phyloP scores from a whole-genome alignment of 768 basidiomycete genomes.

The Rickenella mellea region DNA sequence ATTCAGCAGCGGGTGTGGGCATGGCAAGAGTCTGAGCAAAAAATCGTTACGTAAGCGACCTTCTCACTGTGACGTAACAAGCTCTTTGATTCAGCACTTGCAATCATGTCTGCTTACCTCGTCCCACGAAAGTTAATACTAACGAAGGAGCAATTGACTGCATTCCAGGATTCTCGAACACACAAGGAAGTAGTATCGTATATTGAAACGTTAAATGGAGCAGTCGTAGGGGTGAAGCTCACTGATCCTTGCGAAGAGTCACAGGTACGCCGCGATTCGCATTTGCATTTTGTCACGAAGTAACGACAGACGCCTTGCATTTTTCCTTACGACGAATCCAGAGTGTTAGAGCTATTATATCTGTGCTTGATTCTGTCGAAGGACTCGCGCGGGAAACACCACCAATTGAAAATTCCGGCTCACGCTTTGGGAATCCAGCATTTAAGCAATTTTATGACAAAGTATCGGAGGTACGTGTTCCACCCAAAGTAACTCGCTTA shows the following conservation, averaged over 20 bases:
- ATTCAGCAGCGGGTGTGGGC: too few species aligned
- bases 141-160: conserved; percentile 63
- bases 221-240: conserved; percentile 69
- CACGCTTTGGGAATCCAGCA: conserved; percentile 95
- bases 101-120: too few species aligned
- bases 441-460: conserved; percentile 88
- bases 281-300: not conserved
- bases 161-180: conserved; percentile 72
- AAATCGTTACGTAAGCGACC: too few species aligned
- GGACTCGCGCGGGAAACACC: conserved; percentile 61
- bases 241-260: conserved; percentile 49
- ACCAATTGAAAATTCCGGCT: conserved; percentile 81
- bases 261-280: conserved; percentile 38
- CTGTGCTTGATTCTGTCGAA: conserved; percentile 59
- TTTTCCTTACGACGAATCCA: conserved; percentile 20
- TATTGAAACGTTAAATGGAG: conserved; percentile 65
- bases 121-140: conserved; percentile 67
- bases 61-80: too few species aligned
- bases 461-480: conserved; percentile 46
- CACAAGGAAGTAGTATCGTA: conserved; percentile 60
- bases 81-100: not conserved
- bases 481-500: not conserved
- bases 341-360: conserved; percentile 55
- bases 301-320: not conserved
- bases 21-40: not conserved